Percentiles rank a stretch among this genome's conserved stretches.
Evolutionary conservation across 116 monocot species (phyloP).

Genomic region (Trichopus zeylanicus): DNA sequence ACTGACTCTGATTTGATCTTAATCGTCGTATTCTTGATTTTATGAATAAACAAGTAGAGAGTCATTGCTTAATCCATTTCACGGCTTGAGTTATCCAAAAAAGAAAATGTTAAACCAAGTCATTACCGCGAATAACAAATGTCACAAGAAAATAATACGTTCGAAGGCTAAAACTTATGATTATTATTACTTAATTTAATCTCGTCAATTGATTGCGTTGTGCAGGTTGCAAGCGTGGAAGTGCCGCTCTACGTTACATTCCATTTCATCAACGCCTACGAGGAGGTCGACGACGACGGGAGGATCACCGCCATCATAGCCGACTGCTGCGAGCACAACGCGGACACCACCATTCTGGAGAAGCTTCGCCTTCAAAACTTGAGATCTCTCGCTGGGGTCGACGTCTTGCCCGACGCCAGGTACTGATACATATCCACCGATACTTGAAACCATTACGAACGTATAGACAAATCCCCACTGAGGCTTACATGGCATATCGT

Average conservation of each 20-base stretch:
- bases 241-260: constrained; percentile 82
- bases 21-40: too few species aligned
- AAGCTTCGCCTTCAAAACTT: constrained; percentile 51
- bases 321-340: constrained; percentile 93
- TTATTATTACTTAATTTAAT: constrained; percentile 1
- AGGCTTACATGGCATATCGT: not conserved
- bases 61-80: too few species aligned
- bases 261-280: constrained; percentile 95
- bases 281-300: constrained; percentile 55
- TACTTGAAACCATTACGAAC: not conserved
- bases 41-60: too few species aligned
- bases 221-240: constrained; percentile 65
- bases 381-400: constrained; percentile 32
- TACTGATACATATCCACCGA: constrained; percentile 10
- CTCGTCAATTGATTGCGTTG: not conserved
- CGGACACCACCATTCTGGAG: constrained; percentile 60
- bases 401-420: constrained; percentile 66
- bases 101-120: too few species aligned
- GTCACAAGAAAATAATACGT: too few species aligned
- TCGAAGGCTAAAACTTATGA: too few species aligned
- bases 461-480: too few species aligned
- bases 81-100: too few species aligned
- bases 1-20: too few species aligned
- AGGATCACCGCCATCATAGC: constrained; percentile 52
- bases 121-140: too few species aligned